Evolutionary conservation across 768 basidiomycete species (phyloP).

Genomic region (Leccinum rimulosum): DNA sequence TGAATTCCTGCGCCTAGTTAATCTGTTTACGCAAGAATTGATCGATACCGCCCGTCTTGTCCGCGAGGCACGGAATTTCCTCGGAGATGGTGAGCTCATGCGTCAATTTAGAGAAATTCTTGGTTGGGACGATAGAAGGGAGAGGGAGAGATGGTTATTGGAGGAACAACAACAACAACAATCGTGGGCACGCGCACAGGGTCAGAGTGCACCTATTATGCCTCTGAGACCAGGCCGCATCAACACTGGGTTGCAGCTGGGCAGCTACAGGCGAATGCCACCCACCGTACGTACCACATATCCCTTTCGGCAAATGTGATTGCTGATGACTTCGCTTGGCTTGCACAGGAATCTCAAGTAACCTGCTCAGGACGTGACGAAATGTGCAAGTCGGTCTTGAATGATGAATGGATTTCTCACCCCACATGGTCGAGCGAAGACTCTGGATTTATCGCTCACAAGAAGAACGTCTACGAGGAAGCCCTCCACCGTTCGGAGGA

Average conservation of each 20-base stretch:
- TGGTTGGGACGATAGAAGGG: slow-evolving; percentile 79
- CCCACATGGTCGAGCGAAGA: slow-evolving; percentile 96
- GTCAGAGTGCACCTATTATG: slow-evolving; percentile 37
- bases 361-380: slow-evolving; percentile 94
- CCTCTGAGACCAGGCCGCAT: slow-evolving; percentile 51
- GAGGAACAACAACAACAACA: slow-evolving; percentile 45
- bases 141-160: slow-evolving; percentile 49
- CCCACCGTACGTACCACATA: slow-evolving; percentile 54
- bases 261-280: slow-evolving; percentile 89
- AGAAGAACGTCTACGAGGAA: slow-evolving; percentile 96
- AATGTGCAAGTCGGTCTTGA: slow-evolving; percentile 94
- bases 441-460: slow-evolving; percentile 83
- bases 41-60: slow-evolving; percentile 86
- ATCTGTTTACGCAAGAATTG: slow-evolving; percentile 91
- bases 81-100: slow-evolving; percentile 77
- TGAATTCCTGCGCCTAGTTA: slow-evolving; percentile 93
- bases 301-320: not conserved
- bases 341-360: slow-evolving; percentile 73
- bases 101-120: slow-evolving; percentile 81
- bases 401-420: slow-evolving; percentile 98
- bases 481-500: slow-evolving; percentile 95
- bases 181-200: slow-evolving; percentile 50
- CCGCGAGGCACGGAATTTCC: slow-evolving; percentile 74
- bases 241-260: slow-evolving; percentile 71
- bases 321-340: not conserved